phyloP scores from a whole-genome alignment of 2,329 filamentous ascomycete species.

The Venturia nashicola region DNA sequence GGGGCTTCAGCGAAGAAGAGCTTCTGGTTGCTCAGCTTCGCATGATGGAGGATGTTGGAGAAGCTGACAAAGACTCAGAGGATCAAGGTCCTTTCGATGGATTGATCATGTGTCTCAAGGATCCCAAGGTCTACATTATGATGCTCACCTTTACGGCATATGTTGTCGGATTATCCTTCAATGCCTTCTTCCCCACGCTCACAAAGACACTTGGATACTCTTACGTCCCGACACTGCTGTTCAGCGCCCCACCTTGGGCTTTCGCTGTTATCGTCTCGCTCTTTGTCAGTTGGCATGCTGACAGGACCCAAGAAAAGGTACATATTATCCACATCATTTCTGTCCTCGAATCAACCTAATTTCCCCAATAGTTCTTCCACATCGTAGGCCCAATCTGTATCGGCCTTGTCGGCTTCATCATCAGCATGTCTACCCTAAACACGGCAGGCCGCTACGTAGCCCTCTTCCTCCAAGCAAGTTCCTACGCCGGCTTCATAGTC shows the following conservation, averaged over 20 bases:
- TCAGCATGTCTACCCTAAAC: constrained; percentile 49
- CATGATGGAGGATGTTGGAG: constrained; percentile 24
- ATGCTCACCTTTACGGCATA: constrained; percentile 26
- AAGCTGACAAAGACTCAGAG: constrained; percentile 25
- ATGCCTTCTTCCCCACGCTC: constrained; percentile 30
- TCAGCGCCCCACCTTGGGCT: constrained; percentile 42
- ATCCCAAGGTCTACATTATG: constrained; percentile 28
- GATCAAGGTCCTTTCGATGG: constrained; percentile 21
- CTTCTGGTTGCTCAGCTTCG: constrained; percentile 19
- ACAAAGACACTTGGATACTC: constrained; percentile 21
- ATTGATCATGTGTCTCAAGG: constrained; percentile 27
- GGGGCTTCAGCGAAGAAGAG: constrained; percentile 27
- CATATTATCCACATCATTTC: constrained; percentile 49
- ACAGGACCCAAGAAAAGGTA: constrained; percentile 52
- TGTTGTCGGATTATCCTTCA: constrained; percentile 15
- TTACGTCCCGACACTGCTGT: constrained; percentile 36
- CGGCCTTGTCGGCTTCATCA: constrained; percentile 52
- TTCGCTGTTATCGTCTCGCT: constrained; percentile 49
- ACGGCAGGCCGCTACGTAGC: constrained; percentile 53
- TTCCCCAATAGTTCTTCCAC: constrained; percentile 13
- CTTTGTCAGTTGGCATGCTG: constrained; percentile 58
- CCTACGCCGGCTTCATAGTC: constrained; percentile 52
- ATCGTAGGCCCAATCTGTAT: constrained; percentile 43
- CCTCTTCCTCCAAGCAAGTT: constrained; percentile 60
- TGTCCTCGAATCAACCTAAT: constrained; percentile 21